Conservation (phyloP, 2,329 filamentous ascomycete species). For the Chrysosporium keratinophilum region DNA sequence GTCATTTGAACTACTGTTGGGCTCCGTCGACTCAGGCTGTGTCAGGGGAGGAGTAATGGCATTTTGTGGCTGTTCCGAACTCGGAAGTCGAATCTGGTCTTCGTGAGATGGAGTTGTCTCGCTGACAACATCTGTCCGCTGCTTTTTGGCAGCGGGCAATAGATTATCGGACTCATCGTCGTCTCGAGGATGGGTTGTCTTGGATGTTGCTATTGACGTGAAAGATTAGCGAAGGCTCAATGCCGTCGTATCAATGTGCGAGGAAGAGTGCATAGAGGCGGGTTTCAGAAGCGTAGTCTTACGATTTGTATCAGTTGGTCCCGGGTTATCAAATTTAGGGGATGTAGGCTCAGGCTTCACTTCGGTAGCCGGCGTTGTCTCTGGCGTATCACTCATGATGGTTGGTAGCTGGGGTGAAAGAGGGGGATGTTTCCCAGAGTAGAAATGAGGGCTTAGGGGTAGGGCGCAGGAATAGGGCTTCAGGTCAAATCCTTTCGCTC, state of each 20-base stretch:
- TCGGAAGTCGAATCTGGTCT: background rate
- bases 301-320: background rate
- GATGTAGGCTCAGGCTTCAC: background rate
- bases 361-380: background rate
- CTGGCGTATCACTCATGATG: slow-evolving; percentile 1
- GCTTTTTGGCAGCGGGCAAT: slow-evolving; percentile 33
- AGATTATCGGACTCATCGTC: slow-evolving; percentile 22
- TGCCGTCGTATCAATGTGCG: background rate
- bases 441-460: slow-evolving; percentile 42
- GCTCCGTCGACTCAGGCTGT: background rate
- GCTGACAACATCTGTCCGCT: slow-evolving; percentile 27
- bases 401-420: slow-evolving; percentile 10
- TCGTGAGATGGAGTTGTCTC: slow-evolving; percentile 8
- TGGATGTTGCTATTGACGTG: slow-evolving; percentile 16
- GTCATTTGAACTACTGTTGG: slow-evolving; percentile 18
- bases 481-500: slow-evolving; percentile 9
- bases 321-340: background rate
- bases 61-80: slow-evolving; percentile 10
- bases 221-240: background rate
- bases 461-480: slow-evolving; percentile 39
- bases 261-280: background rate
- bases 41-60: background rate
- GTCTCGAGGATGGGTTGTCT: slow-evolving; percentile 26
- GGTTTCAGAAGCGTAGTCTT: background rate
- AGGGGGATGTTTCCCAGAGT: slow-evolving; percentile 32